These are phyloP conservation scores for Pistacia vera DNA, from an alignment of 345 rosid genomes.

Conservation along the genomic window DNA sequence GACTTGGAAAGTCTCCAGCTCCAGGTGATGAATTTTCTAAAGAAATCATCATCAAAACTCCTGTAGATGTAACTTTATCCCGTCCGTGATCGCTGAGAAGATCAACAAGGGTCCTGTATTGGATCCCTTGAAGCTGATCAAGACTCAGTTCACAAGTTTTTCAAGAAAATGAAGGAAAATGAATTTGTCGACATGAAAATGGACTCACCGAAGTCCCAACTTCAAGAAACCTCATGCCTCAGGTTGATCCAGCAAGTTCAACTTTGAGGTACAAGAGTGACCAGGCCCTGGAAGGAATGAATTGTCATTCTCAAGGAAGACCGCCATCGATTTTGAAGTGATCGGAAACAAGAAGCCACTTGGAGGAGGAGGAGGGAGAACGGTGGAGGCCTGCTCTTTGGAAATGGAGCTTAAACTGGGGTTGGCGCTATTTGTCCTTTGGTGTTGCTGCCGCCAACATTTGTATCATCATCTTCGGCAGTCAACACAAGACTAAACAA, in stretches of 20 bases:
- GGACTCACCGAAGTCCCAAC: slow-evolving; percentile 66
- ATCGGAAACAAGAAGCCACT: slow-evolving; percentile 27
- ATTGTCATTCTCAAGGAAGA: slow-evolving; percentile 40
- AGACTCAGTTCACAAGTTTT: slow-evolving; percentile 77
- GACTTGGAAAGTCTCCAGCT: slow-evolving; percentile 9
- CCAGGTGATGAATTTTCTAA: slow-evolving; percentile 18
- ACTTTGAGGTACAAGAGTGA: slow-evolving; percentile 37
- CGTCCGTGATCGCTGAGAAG: slow-evolving; percentile 37
- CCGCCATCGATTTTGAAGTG: slow-evolving; percentile 11
- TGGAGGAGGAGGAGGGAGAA: slow-evolving; percentile 45
- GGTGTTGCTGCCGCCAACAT: slow-evolving; percentile 95
- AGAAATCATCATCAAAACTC: slow-evolving; percentile 20
- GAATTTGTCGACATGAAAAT: slow-evolving; percentile 97
- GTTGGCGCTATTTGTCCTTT: slow-evolving; percentile 90
- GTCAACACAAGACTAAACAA: slow-evolving; percentile 54
- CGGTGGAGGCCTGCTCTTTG: slow-evolving; percentile 54
- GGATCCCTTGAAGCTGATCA: slow-evolving; percentile 43
- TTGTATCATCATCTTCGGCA: slow-evolving; percentile 63
- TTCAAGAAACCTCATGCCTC: slow-evolving; percentile 32
- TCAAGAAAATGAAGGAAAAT: slow-evolving; percentile 77
- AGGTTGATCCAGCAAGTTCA: slow-evolving; percentile 45
- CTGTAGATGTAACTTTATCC: slow-evolving; percentile 21
- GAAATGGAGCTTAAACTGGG: slow-evolving; percentile 83
- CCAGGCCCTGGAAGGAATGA: slow-evolving; percentile 32
- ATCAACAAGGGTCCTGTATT: slow-evolving; percentile 29